phyloP scores from a whole-genome alignment of 495 filamentous ascomycete species.

The Trichoderma asperelloides region DNA sequence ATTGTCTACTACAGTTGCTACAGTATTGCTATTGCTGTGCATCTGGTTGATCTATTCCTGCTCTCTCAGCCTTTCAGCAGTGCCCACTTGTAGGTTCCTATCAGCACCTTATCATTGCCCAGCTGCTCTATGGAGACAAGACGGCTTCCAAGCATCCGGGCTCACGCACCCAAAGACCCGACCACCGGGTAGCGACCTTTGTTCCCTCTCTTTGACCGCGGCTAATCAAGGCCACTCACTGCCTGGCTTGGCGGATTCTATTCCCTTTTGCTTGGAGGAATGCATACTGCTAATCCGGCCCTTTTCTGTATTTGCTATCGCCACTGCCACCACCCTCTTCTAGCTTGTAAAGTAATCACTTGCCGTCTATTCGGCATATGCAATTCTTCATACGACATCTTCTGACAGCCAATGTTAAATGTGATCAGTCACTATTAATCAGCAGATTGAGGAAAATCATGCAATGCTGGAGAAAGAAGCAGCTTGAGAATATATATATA shows the following conservation, averaged over 20 bases:
- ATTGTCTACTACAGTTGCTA: not conserved
- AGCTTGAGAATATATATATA: no score
- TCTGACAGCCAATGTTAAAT: not conserved
- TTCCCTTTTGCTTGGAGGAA: no score
- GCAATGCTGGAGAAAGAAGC: not conserved
- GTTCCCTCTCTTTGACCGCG: not conserved
- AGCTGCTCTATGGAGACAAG: not conserved
- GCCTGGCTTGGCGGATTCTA: no score
- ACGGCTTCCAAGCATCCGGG: not conserved
- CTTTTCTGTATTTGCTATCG: no score
- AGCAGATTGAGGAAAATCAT: not conserved
- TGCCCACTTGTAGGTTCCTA: not conserved
- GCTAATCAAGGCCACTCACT: no score
- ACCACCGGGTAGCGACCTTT: not conserved
- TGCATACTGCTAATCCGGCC: no score
- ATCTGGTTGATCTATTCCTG: not conserved
- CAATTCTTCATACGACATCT: not conserved
- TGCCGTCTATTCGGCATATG: not conserved
- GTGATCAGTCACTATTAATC: constrained; percentile 5
- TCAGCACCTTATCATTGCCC: not conserved
- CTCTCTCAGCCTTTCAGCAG: no score
- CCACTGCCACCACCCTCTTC: no score
- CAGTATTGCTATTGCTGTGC: not conserved
- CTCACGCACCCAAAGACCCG: not conserved
- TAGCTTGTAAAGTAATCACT: no score